Evolutionary conservation across 1,139 yeast genomes (phyloP), one percentile per base, ranked within the genome.

Genomic region (Suhomyces chickasaworum): DNA sequence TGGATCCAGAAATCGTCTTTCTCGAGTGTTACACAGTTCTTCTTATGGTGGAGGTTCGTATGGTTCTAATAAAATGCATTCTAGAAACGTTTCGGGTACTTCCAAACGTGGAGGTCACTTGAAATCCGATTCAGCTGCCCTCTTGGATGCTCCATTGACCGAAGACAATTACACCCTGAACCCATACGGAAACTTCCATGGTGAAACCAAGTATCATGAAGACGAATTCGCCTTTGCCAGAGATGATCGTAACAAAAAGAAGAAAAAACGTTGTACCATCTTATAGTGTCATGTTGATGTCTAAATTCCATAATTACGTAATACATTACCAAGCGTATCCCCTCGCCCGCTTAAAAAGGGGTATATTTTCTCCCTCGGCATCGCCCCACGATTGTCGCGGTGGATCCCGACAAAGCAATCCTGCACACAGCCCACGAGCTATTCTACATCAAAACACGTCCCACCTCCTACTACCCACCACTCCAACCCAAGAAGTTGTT

Each of bases 221-320:
- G 77, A 73, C 44, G 78, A 74, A 57, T 72, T 72, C 58, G 75
- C 71, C 43, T 74, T 73, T 50, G 68, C 75, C 2, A 58, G 73
- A 41, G 60, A 67, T 39, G 66, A 66, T 39, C 53, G 58, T 42
- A 62, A 64, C 55, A 67, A 63, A 57, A 63, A 64, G 57, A 60
- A 53, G 48, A 56, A 52, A 48, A 61, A 61, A 45, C 64, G 55
- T 51, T 74, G 79, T 57, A 53, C 56, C 9, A 69, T 74, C 35
- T 63, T 74, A 51, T 73, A 31, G 36, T 16, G 3, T 15, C n/a
- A n/a, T n/a, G n/a, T 13, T 25, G 29, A 13, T 25, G 17, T 32
- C 32, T 29, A 29, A 29, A 17, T 18, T 18, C 16, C 35, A 17
- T 34, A 34, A 35, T 35, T 35, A 35, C 20, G 29, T 35, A 35